Evolutionary conservation across 1,284 basidiomycete genomes (phyloP).

Genomic region (Ustilago trichophora): DNA sequence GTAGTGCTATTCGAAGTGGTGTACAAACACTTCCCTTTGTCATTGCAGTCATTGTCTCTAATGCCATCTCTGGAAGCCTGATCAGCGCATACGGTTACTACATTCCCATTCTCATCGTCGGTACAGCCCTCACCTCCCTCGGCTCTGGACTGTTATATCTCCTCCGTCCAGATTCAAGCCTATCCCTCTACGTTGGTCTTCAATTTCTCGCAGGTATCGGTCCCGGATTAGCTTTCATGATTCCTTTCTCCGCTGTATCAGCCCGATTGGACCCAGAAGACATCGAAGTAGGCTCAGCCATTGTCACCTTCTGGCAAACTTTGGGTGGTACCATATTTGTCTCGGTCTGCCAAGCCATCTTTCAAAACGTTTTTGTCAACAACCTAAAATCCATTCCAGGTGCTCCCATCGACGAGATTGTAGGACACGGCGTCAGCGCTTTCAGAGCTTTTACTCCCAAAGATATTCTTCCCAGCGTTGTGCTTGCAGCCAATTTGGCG

Average conservation of each 20-base stretch:
- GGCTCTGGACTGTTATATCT: slow-evolving; percentile 37
- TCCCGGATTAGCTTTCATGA: slow-evolving; percentile 38
- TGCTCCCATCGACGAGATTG: slow-evolving; percentile 22
- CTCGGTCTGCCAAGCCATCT: slow-evolving; percentile 37
- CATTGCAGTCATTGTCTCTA: slow-evolving; percentile 52
- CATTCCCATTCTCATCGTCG: slow-evolving; percentile 44
- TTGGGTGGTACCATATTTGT: slow-evolving; percentile 48
- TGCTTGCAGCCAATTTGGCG: slow-evolving; percentile 37
- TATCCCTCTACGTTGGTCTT: slow-evolving; percentile 29
- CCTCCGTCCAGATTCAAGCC: slow-evolving; percentile 27
- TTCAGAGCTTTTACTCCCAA: slow-evolving; percentile 34
- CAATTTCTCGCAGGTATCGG: slow-evolving; percentile 48
- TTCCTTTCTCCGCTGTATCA: slow-evolving; percentile 45
- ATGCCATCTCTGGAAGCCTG: slow-evolving; percentile 50
- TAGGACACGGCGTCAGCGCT: slow-evolving; percentile 35
- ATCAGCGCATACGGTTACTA: slow-evolving; percentile 49
- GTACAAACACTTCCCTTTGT: slow-evolving; percentile 63
- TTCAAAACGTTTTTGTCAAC: slow-evolving; percentile 47
- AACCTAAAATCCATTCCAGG: slow-evolving; percentile 23
- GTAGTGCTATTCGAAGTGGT: slow-evolving; percentile 54
- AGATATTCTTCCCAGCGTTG: slow-evolving; percentile 12
- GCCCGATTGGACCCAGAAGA: slow-evolving; percentile 25
- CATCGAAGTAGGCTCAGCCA: slow-evolving; percentile 41
- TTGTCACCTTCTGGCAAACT: slow-evolving; percentile 51
- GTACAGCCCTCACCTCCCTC: slow-evolving; percentile 27